These are phyloP conservation scores for Tricladium varicosporioides DNA, from an alignment of 2,329 filamentous ascomycete genomes.

Conservation along the genomic window DNA sequence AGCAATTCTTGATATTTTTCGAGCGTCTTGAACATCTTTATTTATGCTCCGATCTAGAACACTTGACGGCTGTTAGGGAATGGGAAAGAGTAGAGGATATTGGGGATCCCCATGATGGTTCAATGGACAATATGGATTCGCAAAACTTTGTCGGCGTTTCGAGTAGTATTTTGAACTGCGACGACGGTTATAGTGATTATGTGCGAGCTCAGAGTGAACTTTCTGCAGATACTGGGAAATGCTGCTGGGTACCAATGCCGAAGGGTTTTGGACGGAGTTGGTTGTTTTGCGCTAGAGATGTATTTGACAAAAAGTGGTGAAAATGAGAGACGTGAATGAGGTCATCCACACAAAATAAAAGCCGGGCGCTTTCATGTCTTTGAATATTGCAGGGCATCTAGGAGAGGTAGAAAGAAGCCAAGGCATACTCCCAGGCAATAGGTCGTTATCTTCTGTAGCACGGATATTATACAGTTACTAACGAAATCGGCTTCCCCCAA, in stretches of 20 bases:
- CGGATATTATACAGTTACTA: no score
- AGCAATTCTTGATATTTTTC: constrained; percentile 14
- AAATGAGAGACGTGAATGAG: constrained; percentile 7
- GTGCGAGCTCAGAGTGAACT: constrained; percentile 10
- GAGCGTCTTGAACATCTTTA: constrained; percentile 10
- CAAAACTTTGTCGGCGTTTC: constrained; percentile 9
- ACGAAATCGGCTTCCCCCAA: no score
- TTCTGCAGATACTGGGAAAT: constrained; percentile 8
- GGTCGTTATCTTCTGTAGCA: no score
- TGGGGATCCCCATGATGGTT: constrained; percentile 4
- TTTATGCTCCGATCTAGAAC: constrained; percentile 6
- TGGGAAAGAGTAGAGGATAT: constrained; percentile 12
- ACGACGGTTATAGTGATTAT: constrained; percentile 11
- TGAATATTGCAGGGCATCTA: no score
- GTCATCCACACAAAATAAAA: constrained; percentile 3
- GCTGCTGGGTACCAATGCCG: constrained; percentile 12
- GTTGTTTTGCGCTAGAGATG: constrained; percentile 9
- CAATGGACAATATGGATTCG: constrained; percentile 7
- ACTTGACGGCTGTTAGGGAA: constrained; percentile 7
- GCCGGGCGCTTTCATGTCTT: no score
- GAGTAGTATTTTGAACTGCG: constrained; percentile 12
- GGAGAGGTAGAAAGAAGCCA: no score
- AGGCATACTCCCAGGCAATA: no score
- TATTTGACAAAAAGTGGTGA: constrained; percentile 9
- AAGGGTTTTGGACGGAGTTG: constrained; percentile 12